A percentile compares a stretch with the other conserved stretches of the same genome.
phyloP scores from a whole-genome alignment of 495 filamentous ascomycete species.

The Terfezia boudieri region DNA sequence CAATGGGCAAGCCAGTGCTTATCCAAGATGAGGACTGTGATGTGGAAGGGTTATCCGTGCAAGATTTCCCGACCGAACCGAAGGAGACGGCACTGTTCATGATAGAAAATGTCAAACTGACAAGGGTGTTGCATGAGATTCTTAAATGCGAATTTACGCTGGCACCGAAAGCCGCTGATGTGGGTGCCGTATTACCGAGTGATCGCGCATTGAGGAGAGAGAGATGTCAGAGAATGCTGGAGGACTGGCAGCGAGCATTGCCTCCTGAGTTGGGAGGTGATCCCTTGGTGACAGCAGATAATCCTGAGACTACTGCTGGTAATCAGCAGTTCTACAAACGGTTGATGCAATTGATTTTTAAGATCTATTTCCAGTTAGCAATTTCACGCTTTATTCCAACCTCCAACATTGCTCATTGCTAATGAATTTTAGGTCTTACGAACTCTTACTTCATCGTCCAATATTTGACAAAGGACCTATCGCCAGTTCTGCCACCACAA shows the following conservation, averaged over 20 bases:
- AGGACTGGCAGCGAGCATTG: background rate
- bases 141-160: background rate
- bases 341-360: too few relatives aligned
- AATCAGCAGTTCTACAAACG: too few relatives aligned
- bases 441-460: background rate
- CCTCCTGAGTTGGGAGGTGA: too few relatives aligned
- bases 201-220: background rate
- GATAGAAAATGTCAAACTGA: background rate
- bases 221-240: background rate
- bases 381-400: too few relatives aligned
- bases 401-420: too few relatives aligned
- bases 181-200: background rate
- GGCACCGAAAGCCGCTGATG: background rate
- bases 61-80: conserved; percentile 2
- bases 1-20: conserved; percentile 9
- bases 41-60: conserved; percentile 4
- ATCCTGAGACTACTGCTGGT: too few relatives aligned
- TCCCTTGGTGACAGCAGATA: too few relatives aligned
- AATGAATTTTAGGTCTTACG: background rate
- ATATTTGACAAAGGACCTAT: too few relatives aligned
- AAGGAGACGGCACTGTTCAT: background rate
- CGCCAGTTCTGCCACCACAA: too few relatives aligned
- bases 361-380: too few relatives aligned
- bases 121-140: background rate
- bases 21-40: conserved; percentile 8